These are phyloP conservation scores for Leishmania martiniquensis DNA, from an alignment of 208 protist species.

Conservation along the genomic window DNA sequence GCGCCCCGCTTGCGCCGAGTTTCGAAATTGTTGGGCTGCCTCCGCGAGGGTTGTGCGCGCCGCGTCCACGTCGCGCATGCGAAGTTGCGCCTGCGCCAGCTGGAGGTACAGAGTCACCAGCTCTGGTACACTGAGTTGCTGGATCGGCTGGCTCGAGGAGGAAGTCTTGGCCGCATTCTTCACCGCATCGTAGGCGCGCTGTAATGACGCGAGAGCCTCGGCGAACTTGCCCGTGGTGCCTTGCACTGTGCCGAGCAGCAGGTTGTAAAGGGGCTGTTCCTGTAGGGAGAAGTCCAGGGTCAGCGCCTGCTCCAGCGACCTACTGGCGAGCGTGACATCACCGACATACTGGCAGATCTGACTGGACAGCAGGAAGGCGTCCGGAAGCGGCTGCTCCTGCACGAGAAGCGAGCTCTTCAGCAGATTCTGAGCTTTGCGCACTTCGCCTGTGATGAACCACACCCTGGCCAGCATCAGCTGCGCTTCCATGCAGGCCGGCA, in stretches of 20 bases:
- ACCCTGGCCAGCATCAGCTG: conserved; percentile 88
- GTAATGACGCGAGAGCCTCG: conserved; percentile 74
- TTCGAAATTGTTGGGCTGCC: conserved; percentile 58
- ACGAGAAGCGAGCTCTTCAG: conserved; percentile 68
- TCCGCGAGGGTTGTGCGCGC: conserved; percentile 72
- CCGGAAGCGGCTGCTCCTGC: conserved; percentile 76
- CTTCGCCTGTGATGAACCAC: conserved; percentile 82
- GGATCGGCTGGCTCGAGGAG: conserved; percentile 54
- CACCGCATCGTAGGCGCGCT: conserved; percentile 42
- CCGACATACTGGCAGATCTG: conserved; percentile 91
- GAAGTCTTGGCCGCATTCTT: conserved; percentile 8
- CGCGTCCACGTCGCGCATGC: conserved; percentile 75
- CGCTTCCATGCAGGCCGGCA: conserved; percentile 87
- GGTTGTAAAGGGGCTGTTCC: conserved; percentile 91
- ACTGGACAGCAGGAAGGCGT: conserved; percentile 89
- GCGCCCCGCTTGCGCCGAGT: conserved; percentile 74
- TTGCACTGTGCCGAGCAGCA: conserved; percentile 89
- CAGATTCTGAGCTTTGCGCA: conserved; percentile 70
- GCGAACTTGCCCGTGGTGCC: conserved; percentile 61
- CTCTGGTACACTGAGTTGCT: conserved; percentile 81
- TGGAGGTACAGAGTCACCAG: conserved; percentile 90
- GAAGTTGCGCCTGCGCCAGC: conserved; percentile 79
- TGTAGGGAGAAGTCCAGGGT: conserved; percentile 94
- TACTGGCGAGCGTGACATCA: conserved; percentile 72
- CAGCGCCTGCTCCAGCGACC: conserved; percentile 91